A percentile compares a stretch with the other conserved stretches of the same genome.
phyloP scores from a whole-genome alignment of 371 early-diverging fungal genomes.

The Syncephalastrum contaminatum region DNA sequence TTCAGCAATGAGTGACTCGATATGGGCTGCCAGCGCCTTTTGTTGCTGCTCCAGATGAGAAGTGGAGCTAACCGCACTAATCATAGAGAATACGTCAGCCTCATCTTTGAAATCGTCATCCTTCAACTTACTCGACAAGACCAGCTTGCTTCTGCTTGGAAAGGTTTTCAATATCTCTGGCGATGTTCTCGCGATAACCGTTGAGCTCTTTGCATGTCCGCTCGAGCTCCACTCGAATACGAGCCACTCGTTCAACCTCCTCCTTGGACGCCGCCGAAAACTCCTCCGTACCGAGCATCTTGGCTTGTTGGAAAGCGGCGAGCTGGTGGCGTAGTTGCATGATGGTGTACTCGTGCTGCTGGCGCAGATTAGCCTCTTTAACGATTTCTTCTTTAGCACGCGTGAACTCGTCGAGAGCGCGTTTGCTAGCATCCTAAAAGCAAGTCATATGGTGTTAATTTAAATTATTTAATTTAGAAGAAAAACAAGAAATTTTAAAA shows the following conservation, averaged over 20 bases:
- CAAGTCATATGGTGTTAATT: neutral
- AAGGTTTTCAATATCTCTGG: conserved; percentile 33
- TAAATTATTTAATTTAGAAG: neutral
- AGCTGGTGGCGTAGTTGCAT: conserved; percentile 33
- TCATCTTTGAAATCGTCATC: neutral
- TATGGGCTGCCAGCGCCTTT: conserved; percentile 27
- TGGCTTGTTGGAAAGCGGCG: conserved; percentile 19
- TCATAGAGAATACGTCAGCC: neutral
- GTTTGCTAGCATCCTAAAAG: conserved; percentile 31
- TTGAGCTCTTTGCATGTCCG: conserved; percentile 33
- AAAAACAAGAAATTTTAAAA: conserved; percentile 5
- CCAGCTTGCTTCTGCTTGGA: conserved; percentile 34
- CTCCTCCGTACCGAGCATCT: conserved; percentile 7
- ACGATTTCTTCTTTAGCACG: conserved; percentile 43
- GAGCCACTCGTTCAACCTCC: conserved; percentile 32
- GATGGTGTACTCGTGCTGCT: conserved; percentile 33
- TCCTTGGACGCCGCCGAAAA: conserved; percentile 22
- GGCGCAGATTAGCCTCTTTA: conserved; percentile 34
- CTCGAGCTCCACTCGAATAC: conserved; percentile 32
- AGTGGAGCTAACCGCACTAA: neutral
- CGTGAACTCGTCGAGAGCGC: conserved; percentile 39
- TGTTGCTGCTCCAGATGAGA: conserved; percentile 2
- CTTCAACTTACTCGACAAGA: conserved; percentile 14
- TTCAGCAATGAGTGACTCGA: conserved; percentile 29
- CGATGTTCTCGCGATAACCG: conserved; percentile 24